Evolutionary conservation across 129 eudicot genomes (phyloP).

Genomic region (Lactuca saligna): DNA sequence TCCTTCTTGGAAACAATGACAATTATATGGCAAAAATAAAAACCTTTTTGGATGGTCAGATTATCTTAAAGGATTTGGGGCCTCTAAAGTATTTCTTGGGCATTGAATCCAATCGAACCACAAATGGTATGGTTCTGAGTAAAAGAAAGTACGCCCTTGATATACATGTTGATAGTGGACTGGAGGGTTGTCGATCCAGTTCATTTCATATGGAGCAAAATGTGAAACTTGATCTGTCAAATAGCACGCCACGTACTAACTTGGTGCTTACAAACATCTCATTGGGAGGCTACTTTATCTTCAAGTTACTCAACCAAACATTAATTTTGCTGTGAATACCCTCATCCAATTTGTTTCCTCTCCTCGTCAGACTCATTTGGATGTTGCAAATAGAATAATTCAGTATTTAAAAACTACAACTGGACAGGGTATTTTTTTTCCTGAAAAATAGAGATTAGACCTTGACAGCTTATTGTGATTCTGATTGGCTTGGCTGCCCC

Average conservation of each 20-base stretch:
- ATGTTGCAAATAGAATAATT: neutral
- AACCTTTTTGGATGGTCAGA: too few relatives aligned
- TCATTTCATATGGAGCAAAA: conserved; percentile 1
- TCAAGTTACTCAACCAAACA: neutral
- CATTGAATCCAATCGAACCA: too few relatives aligned
- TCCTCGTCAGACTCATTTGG: neutral
- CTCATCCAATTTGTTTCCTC: conserved; percentile 1
- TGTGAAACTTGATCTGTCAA: neutral
- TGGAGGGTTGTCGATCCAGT: neutral
- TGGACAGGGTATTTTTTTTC: too few relatives aligned
- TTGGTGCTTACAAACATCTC: neutral
- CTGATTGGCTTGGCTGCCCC: neutral
- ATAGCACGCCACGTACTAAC: neutral
- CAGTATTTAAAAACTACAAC: too few relatives aligned
- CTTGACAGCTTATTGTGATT: neutral
- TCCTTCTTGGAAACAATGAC: too few relatives aligned
- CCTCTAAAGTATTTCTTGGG: too few relatives aligned
- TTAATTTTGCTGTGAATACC: neutral
- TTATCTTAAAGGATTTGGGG: too few relatives aligned
- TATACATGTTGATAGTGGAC: too few relatives aligned
- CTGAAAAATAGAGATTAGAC: too few relatives aligned
- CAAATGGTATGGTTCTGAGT: too few relatives aligned
- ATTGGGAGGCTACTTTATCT: neutral
- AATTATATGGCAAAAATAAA: too few relatives aligned
- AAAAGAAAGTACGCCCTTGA: too few relatives aligned